Evolutionary conservation across 768 basidiomycete genomes (phyloP).

Genomic region (Ramaria sp.): DNA sequence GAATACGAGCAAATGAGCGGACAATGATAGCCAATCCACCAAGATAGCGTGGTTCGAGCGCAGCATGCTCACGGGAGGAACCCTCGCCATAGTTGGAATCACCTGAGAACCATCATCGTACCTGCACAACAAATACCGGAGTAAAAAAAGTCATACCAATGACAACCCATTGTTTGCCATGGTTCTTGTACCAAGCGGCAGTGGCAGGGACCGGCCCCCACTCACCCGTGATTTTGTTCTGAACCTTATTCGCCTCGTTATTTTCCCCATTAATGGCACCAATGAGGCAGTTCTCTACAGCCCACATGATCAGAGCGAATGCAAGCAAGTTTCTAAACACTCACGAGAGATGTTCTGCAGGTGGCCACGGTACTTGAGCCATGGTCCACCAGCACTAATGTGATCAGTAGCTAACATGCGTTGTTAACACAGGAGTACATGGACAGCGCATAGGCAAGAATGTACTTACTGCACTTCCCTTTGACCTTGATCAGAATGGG

Average conservation of each 20-base stretch:
- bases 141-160: conserved; percentile 42
- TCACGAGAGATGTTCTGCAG: conserved; percentile 93
- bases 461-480: conserved; percentile 94
- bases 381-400: conserved; percentile 95
- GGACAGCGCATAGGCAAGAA: background rate
- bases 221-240: conserved; percentile 82
- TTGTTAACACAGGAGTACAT: conserved; percentile 7
- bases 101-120: background rate
- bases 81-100: conserved; percentile 97
- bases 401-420: conserved; percentile 64
- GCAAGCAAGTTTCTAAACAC: conserved; percentile 19
- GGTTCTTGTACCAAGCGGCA: conserved; percentile 80
- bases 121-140: background rate
- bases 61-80: conserved; percentile 96
- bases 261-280: conserved; percentile 96
- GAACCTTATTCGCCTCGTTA: conserved; percentile 91
- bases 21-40: conserved; percentile 94
- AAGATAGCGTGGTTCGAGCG: conserved; percentile 90
- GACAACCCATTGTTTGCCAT: conserved; percentile 93
- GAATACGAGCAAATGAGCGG: conserved; percentile 95
- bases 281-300: conserved; percentile 86
- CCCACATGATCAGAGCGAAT: conserved; percentile 4
- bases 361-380: conserved; percentile 99
- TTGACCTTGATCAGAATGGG: conserved; percentile 96
- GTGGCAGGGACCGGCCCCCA: conserved; percentile 78